Percentiles rank a stretch among this genome's conserved stretches.
Evolutionary conservation across 495 filamentous ascomycete genomes (phyloP).

Genomic region (Hyaloscypha variabilis): DNA sequence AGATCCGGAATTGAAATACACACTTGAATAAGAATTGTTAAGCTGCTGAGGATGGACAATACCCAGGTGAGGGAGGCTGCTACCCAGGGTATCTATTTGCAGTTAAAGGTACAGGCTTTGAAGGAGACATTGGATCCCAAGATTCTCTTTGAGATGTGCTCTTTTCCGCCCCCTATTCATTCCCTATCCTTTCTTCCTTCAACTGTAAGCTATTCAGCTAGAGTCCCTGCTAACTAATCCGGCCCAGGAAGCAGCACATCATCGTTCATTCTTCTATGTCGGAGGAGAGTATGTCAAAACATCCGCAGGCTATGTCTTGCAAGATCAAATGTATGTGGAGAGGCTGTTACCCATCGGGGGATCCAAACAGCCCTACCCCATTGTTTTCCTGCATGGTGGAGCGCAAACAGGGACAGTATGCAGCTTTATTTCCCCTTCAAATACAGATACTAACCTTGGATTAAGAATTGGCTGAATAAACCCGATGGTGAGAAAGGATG

Average conservation of each 20-base stretch:
- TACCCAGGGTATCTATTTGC: too few relatives aligned
- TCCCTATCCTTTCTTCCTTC: too few relatives aligned
- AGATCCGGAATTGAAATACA: too few relatives aligned
- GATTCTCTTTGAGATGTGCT: too few relatives aligned
- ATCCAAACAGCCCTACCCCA: conserved; percentile 38
- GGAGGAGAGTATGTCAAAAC: conserved; percentile 47
- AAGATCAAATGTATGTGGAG: conserved; percentile 62
- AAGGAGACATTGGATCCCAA: too few relatives aligned
- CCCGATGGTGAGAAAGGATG: conserved; percentile 53
- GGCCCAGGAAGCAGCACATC: background rate
- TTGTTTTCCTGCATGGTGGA: conserved; percentile 56
- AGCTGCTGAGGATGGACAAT: too few relatives aligned
- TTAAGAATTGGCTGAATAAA: conserved; percentile 50
- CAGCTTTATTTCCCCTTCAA: background rate
- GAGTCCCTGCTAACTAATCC: background rate
- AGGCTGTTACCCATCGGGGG: conserved; percentile 42
- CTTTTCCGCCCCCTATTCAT: too few relatives aligned
- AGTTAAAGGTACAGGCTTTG: too few relatives aligned
- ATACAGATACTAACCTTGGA: background rate
- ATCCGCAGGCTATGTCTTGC: conserved; percentile 40
- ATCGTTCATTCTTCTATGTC: conserved; percentile 45
- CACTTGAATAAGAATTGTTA: too few relatives aligned
- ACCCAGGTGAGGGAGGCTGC: too few relatives aligned
- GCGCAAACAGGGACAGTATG: conserved; percentile 52
- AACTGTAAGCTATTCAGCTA: too few relatives aligned